Conservation (phyloP, 2,329 filamentous ascomycete species). For the Pestalotiopsis sp. region DNA sequence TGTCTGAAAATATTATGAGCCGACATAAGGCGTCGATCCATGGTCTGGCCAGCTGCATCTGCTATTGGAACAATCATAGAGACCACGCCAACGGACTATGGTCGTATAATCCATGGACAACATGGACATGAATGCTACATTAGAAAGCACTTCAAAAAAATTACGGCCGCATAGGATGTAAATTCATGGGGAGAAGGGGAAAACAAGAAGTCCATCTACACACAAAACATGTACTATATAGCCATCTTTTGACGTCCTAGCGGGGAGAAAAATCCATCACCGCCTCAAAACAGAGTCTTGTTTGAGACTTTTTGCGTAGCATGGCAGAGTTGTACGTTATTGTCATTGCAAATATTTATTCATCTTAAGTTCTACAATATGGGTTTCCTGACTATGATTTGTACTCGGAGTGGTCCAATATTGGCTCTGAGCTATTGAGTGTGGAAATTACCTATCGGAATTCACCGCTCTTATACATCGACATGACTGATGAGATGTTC, state of each 20-base stretch:
- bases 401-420: no score
- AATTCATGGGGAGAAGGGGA: neutral
- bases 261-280: neutral
- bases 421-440: no score
- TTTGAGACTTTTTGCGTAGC: neutral
- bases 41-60: no score
- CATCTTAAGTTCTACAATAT: neutral
- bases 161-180: neutral
- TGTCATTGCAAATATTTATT: conserved; percentile 1
- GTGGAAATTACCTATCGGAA: no score
- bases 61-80: no score
- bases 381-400: neutral
- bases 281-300: neutral
- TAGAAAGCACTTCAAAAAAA: neutral
- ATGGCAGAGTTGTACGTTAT: neutral
- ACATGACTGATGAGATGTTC: no score
- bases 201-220: neutral
- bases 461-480: no score
- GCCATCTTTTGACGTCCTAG: neutral
- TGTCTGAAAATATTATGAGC: neutral
- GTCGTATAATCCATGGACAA: neutral
- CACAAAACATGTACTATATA: neutral
- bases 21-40: no score
- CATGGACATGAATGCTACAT: neutral
- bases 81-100: no score